Conservation (phyloP, 208 protist species). For the Trypanosoma mega region DNA sequence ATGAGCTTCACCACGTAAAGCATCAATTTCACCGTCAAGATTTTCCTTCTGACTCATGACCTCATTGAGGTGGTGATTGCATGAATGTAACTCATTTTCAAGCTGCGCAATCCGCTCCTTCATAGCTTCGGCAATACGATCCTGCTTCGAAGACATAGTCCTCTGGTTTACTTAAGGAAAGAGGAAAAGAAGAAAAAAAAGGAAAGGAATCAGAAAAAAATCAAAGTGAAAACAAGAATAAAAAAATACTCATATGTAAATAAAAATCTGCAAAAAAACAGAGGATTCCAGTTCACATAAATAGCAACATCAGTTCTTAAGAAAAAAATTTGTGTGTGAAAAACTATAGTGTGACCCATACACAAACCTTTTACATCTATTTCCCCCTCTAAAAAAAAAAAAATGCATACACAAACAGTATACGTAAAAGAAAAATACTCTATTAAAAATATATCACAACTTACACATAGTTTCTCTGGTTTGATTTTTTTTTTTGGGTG, state of each 20-base stretch:
- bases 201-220: slow-evolving; percentile 15
- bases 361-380: too few relatives aligned
- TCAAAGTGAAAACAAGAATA: slow-evolving; percentile 24
- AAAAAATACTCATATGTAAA: slow-evolving; percentile 11
- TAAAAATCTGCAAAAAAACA: too few relatives aligned
- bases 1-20: slow-evolving; percentile 62
- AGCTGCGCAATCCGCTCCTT: slow-evolving; percentile 73
- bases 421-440: too few relatives aligned
- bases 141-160: slow-evolving; percentile 46
- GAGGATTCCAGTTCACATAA: too few relatives aligned
- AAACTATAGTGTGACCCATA: too few relatives aligned
- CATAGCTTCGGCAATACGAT: slow-evolving; percentile 54
- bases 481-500: too few relatives aligned
- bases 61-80: slow-evolving; percentile 26
- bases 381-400: too few relatives aligned
- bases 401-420: too few relatives aligned
- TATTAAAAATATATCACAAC: too few relatives aligned
- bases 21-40: slow-evolving; percentile 46
- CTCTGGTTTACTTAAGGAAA: background rate
- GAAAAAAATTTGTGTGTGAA: too few relatives aligned
- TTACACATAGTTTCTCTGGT: too few relatives aligned
- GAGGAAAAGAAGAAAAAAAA: slow-evolving; percentile 21
- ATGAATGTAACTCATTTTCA: slow-evolving; percentile 47
- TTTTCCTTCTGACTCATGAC: slow-evolving; percentile 32
- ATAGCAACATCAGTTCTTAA: too few relatives aligned